Evolutionary conservation across 352 stramenopile genomes (phyloP).

Genomic region (Pythium monospermum): DNA sequence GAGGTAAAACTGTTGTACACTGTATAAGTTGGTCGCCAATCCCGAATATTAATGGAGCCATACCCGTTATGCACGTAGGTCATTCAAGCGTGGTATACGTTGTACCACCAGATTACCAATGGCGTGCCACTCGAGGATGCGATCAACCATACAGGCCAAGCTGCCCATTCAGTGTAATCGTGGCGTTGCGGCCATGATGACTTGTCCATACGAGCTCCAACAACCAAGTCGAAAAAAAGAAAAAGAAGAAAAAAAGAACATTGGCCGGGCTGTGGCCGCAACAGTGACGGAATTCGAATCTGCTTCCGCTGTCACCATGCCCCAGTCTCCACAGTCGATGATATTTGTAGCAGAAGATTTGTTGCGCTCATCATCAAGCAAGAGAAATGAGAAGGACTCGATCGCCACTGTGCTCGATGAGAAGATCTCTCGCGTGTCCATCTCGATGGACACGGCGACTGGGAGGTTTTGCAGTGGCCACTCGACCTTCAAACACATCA

Average conservation of each 20-base stretch:
- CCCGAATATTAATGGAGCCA: background rate
- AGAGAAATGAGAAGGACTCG: too few species aligned
- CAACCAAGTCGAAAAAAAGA: background rate
- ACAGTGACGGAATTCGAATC: too few species aligned
- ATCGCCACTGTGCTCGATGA: too few species aligned
- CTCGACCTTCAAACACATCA: too few species aligned
- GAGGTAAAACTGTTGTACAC: slow-evolving; percentile 30
- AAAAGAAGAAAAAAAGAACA: slow-evolving; percentile 3
- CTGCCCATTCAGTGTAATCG: background rate
- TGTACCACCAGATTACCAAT: slow-evolving; percentile 31
- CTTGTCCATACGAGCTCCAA: slow-evolving; percentile 13
- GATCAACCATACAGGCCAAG: slow-evolving; percentile 5
- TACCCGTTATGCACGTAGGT: slow-evolving; percentile 18
- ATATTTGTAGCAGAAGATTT: too few species aligned
- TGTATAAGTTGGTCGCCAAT: background rate
- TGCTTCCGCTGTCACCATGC: too few species aligned
- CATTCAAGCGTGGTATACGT: slow-evolving; percentile 29
- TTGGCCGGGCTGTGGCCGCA: too few species aligned
- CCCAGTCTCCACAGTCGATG: too few species aligned
- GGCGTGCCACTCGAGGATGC: slow-evolving; percentile 20
- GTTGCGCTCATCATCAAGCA: too few species aligned
- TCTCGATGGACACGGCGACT: too few species aligned
- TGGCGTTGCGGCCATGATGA: background rate
- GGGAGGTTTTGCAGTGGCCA: too few species aligned
- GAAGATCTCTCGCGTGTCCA: too few species aligned